Percentiles rank a stretch among this genome's conserved stretches.
phyloP scores from a whole-genome alignment of 306 rosid species.

The Quercus variabilis region DNA sequence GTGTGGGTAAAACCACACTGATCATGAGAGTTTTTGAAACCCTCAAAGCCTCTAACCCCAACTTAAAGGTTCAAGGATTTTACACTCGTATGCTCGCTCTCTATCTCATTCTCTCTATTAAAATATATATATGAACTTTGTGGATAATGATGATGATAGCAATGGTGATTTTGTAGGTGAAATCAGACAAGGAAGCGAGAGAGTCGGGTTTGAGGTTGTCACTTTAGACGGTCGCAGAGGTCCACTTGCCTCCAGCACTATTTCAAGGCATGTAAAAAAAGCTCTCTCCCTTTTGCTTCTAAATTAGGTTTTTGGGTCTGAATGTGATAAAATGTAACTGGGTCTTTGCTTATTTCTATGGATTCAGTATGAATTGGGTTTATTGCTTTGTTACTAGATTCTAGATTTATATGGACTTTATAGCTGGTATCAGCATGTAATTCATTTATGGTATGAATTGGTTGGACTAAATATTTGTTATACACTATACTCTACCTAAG shows the following conservation, averaged over 20 bases:
- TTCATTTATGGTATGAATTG: no score
- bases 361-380: no score
- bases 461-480: no score
- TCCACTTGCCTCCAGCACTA: constrained; percentile 59
- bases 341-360: no score
- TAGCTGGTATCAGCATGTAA: no score
- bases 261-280: constrained; percentile 37
- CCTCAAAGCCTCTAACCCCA: constrained; percentile 52
- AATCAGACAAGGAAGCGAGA: constrained; percentile 47
- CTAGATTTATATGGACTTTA: no score
- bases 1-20: constrained; percentile 77
- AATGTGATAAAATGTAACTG: not conserved
- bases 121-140: not conserved
- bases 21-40: constrained; percentile 55
- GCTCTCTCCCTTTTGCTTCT: not conserved
- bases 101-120: not conserved
- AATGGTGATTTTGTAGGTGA: constrained; percentile 49
- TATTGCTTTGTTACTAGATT: no score
- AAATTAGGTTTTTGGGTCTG: not conserved
- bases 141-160: not conserved
- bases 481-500: no score
- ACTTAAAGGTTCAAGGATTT: constrained; percentile 73
- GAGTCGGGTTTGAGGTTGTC: constrained; percentile 78
- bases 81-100: constrained; percentile 53
- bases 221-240: constrained; percentile 69